Evolutionary conservation across 805 yeast genomes (phyloP).

Genomic region (Grigorovia transvaalensis): DNA sequence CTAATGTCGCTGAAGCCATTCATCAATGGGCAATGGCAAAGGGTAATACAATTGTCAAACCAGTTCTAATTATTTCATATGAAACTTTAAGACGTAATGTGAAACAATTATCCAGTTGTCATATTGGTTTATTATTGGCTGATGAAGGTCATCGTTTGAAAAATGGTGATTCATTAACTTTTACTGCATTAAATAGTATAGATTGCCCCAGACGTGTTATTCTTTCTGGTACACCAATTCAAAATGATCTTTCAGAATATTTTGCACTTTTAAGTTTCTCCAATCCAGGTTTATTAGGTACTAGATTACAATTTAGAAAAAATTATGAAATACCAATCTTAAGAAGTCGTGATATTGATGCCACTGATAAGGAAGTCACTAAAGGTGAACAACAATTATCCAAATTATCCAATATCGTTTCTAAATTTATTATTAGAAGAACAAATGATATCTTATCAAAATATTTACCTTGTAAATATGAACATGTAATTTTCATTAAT

Average conservation of each 20-base stretch:
- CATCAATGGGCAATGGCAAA: conserved; percentile 78
- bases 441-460: conserved; percentile 91
- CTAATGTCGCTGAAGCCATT: conserved; percentile 58
- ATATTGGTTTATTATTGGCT: conserved; percentile 77
- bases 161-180: conserved; percentile 86
- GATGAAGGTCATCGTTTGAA: conserved; percentile 80
- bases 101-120: conserved; percentile 59
- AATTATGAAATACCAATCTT: conserved; percentile 75
- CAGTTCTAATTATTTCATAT: conserved; percentile 87
- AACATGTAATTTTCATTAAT: conserved; percentile 89
- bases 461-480: conserved; percentile 90
- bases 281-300: conserved; percentile 85
- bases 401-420: conserved; percentile 66
- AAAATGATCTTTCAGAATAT: conserved; percentile 88
- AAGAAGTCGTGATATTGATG: conserved; percentile 80
- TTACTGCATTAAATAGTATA: conserved; percentile 74
- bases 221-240: conserved; percentile 93
- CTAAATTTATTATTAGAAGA: conserved; percentile 84
- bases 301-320: conserved; percentile 72
- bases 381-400: conserved; percentile 59
- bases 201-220: conserved; percentile 84
- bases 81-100: conserved; percentile 86
- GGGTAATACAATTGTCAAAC: conserved; percentile 84
- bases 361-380: conserved; percentile 65
- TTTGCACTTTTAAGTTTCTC: conserved; percentile 85